phyloP scores from a whole-genome alignment of 805 yeast genomes.

The Pichia paraexigua region DNA sequence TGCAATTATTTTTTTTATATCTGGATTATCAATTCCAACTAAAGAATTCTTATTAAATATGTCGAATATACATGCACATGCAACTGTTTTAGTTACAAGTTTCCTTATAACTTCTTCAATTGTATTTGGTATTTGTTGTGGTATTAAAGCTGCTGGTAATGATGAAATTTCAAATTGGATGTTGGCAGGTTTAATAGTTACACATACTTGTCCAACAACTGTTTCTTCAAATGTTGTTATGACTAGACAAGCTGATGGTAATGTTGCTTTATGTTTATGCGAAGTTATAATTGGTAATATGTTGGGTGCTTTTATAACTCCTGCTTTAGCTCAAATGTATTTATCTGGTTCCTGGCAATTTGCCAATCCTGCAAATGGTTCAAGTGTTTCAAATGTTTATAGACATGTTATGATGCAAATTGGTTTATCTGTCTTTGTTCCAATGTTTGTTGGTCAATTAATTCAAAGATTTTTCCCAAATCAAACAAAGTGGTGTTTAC shows the following conservation, averaged over 20 bases:
- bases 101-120: conserved; percentile 46
- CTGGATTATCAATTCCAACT: conserved; percentile 74
- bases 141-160: conserved; percentile 52
- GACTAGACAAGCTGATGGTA: conserved; percentile 83
- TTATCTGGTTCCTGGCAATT: conserved; percentile 52
- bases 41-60: conserved; percentile 52
- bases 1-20: conserved; percentile 72
- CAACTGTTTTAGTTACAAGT: conserved; percentile 56
- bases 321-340: conserved; percentile 74
- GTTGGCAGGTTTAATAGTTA: conserved; percentile 71
- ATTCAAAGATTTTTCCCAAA: conserved; percentile 62
- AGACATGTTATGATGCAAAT: conserved; percentile 78
- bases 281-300: conserved; percentile 83
- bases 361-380: conserved; percentile 69
- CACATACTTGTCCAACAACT: conserved; percentile 87
- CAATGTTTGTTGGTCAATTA: conserved; percentile 82
- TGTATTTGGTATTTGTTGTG: conserved; percentile 66
- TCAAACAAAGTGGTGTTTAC: conserved; percentile 51
- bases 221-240: conserved; percentile 88
- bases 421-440: conserved; percentile 73
- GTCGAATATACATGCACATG: conserved; percentile 76
- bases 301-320: conserved; percentile 81
- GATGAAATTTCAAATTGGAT: conserved; percentile 64
- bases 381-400: conserved; percentile 51
- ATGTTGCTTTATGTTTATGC: conserved; percentile 63